Percentiles rank a stretch among this genome's conserved stretches.
These are phyloP conservation scores for Suillus brevipes DNA, from an alignment of 768 basidiomycete genomes.

Conservation along the genomic window DNA sequence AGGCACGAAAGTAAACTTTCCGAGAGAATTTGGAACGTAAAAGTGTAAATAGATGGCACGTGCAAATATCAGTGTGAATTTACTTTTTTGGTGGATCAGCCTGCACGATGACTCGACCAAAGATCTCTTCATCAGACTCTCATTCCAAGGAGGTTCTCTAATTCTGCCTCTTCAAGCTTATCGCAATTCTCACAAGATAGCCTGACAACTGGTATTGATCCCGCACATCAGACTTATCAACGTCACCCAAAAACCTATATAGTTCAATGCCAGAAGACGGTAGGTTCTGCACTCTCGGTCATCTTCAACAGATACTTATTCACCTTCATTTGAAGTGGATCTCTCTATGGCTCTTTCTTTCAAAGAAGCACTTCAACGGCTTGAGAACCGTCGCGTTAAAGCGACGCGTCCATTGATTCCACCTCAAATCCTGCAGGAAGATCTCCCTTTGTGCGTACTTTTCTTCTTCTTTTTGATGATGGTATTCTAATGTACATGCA, in stretches of 20 bases:
- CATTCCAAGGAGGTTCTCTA: constrained; percentile 8
- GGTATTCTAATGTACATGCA: constrained; percentile 30
- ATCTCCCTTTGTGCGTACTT: constrained; percentile 72
- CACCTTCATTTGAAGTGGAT: constrained; percentile 32
- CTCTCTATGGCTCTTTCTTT: constrained; percentile 70
- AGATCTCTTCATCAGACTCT: constrained; percentile 8
- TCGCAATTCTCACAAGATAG: constrained; percentile 12
- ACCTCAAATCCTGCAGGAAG: constrained; percentile 92
- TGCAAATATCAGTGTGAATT: constrained; percentile 5
- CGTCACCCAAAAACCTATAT: constrained; percentile 17
- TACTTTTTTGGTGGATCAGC: constrained; percentile 1
- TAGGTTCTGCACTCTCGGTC: constrained; percentile 14
- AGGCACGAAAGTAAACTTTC: constrained; percentile 12
- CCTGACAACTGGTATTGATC: constrained; percentile 13
- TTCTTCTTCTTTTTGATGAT: background rate
- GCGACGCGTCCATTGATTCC: constrained; percentile 88
- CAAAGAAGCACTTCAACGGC: constrained; percentile 74
- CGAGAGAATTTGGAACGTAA: background rate
- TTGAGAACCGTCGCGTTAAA: constrained; percentile 87
- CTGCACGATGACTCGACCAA: constrained; percentile 8
- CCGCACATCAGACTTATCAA: constrained; percentile 5
- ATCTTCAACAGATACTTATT: constrained; percentile 22
- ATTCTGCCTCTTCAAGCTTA: background rate
- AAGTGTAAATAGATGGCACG: constrained; percentile 5
- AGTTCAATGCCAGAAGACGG: constrained; percentile 16